These are phyloP conservation scores for Herpomyces periplanetae DNA, from an alignment of 2,329 filamentous ascomycete genomes.

Conservation along the genomic window DNA sequence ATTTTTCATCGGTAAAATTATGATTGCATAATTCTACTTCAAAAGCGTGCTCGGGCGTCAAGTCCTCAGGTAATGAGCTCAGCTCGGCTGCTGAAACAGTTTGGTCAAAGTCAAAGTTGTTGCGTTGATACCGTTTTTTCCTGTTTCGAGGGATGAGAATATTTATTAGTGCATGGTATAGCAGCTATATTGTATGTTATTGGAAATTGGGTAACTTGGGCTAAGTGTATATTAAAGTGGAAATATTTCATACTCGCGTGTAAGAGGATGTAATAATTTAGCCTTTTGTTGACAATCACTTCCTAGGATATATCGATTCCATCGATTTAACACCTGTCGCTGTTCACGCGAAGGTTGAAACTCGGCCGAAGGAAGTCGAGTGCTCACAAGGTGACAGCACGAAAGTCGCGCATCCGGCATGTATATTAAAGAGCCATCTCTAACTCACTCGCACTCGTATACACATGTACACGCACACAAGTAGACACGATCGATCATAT, in stretches of 20 bases:
- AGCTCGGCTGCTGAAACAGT: conserved; percentile 28
- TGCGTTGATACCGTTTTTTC: conserved; percentile 19
- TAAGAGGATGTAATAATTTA: conserved; percentile 21
- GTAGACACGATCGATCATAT: too few species aligned
- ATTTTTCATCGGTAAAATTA: conserved; percentile 36
- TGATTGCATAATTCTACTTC: conserved; percentile 28
- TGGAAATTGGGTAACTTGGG: neutral
- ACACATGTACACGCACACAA: too few species aligned
- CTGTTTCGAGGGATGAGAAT: conserved; percentile 6
- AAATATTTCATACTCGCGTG: conserved; percentile 16
- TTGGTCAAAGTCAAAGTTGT: conserved; percentile 22
- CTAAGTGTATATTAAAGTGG: neutral
- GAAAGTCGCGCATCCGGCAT: conserved; percentile 35
- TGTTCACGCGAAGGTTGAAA: conserved; percentile 31
- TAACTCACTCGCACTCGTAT: too few species aligned
- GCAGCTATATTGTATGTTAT: neutral
- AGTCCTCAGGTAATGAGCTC: conserved; percentile 13
- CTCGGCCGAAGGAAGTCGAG: conserved; percentile 19
- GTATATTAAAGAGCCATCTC: conserved; percentile 23
- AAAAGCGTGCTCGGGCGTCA: conserved; percentile 26
- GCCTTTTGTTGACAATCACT: conserved; percentile 22
- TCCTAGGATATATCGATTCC: conserved; percentile 28
- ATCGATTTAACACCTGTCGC: conserved; percentile 31
- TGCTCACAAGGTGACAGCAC: conserved; percentile 23
- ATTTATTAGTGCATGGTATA: conserved; percentile 1